phyloP scores from a whole-genome alignment of 1,139 yeast genomes.

The Trichomonascaceae sp. region DNA sequence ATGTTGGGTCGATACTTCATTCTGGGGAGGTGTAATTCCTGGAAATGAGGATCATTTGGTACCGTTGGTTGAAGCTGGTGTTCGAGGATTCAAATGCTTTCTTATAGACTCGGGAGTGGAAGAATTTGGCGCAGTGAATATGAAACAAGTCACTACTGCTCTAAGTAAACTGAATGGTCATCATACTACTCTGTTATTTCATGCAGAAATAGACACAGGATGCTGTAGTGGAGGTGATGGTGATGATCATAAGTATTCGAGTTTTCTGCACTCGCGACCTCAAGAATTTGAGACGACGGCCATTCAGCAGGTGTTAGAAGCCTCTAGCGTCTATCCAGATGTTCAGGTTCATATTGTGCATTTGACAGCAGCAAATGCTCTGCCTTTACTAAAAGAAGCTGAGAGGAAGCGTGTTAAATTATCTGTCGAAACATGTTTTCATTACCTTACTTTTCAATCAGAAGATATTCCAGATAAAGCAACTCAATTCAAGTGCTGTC shows the following conservation, averaged over 20 bases:
- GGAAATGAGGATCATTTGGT: conserved; percentile 56
- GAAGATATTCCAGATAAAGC: conserved; percentile 69
- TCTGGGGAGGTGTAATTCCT: conserved; percentile 95
- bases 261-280: conserved; percentile 81
- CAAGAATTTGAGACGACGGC: conserved; percentile 84
- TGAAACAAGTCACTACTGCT: conserved; percentile 57
- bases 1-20: conserved; percentile 90
- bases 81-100: conserved; percentile 87
- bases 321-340: conserved; percentile 48
- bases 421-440: conserved; percentile 91
- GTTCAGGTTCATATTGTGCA: conserved; percentile 85
- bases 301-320: conserved; percentile 58
- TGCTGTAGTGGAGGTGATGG: conserved; percentile 18
- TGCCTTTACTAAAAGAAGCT: conserved; percentile 63
- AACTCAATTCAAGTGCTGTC: conserved; percentile 89
- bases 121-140: conserved; percentile 79
- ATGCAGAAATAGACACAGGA: conserved; percentile 73
- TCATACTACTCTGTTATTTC: conserved; percentile 79
- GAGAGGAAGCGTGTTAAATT: conserved; percentile 51
- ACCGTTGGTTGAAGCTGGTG: conserved; percentile 78
- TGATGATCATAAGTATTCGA: conserved; percentile 39
- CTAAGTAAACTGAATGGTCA: conserved; percentile 54
- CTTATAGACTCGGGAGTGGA: conserved; percentile 89
- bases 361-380: conserved; percentile 75
- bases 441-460: conserved; percentile 70